These are phyloP conservation scores for Wakefieldia striispora DNA, from an alignment of 768 basidiomycete species.

Conservation along the genomic window DNA sequence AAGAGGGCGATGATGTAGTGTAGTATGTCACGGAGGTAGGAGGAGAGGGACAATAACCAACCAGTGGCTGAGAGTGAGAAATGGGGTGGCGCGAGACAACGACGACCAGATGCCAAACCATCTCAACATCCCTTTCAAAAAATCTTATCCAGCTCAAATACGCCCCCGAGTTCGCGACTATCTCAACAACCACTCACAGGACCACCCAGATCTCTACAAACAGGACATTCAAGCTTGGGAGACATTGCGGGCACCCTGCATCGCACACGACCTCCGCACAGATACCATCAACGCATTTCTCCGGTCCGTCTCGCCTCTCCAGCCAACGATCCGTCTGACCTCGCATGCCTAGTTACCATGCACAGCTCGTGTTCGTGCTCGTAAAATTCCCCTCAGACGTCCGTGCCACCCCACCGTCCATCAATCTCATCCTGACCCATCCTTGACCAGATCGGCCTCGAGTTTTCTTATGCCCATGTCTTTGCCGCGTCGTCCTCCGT, in stretches of 20 bases:
- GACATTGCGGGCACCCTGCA: slow-evolving; percentile 52
- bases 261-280: slow-evolving; percentile 57
- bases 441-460: slow-evolving; percentile 57
- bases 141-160: slow-evolving; percentile 55
- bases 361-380: slow-evolving; percentile 80
- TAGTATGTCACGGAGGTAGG: slow-evolving; percentile 1
- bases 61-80: slow-evolving; percentile 11
- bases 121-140: slow-evolving; percentile 72
- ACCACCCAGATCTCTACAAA: slow-evolving; percentile 83
- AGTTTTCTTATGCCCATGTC: slow-evolving; percentile 69
- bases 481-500: slow-evolving; percentile 53
- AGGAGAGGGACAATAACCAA: slow-evolving; percentile 9
- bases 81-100: slow-evolving; percentile 14
- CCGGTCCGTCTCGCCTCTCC: slow-evolving; percentile 47
- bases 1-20: not conserved
- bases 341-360: slow-evolving; percentile 68
- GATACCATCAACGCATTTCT: slow-evolving; percentile 49
- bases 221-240: slow-evolving; percentile 76
- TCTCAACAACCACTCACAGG: slow-evolving; percentile 63
- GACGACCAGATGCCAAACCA: slow-evolving; percentile 68
- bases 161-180: slow-evolving; percentile 58
- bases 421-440: slow-evolving; percentile 10
- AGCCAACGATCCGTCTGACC: slow-evolving; percentile 2
- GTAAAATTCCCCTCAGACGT: slow-evolving; percentile 85
- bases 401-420: slow-evolving; percentile 17